Evolutionary conservation across 169 alveolate species (phyloP).

Genomic region (Perkinsus chesapeaki): DNA sequence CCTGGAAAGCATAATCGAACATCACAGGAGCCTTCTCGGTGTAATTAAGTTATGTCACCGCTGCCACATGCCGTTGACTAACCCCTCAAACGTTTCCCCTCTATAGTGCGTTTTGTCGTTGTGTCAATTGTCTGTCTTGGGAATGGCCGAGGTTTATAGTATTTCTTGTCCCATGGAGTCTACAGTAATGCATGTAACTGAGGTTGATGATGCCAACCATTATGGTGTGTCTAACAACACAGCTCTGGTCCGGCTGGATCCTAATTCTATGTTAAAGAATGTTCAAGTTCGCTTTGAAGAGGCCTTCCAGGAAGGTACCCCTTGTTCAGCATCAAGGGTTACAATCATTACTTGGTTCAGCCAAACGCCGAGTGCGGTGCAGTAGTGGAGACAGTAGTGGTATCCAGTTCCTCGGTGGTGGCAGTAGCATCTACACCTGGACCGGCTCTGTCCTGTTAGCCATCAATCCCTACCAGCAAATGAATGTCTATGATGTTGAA

Average conservation of each 20-base stretch:
- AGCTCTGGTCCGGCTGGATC: neutral
- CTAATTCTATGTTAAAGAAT: neutral
- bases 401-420: neutral
- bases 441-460: constrained; percentile 93
- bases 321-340: neutral
- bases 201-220: neutral
- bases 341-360: neutral
- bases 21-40: too few relatives aligned
- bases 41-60: too few relatives aligned
- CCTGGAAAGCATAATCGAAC: too few relatives aligned
- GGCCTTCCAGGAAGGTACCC: neutral
- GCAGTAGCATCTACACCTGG: constrained; percentile 72
- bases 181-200: neutral
- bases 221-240: neutral
- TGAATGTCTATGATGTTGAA: constrained; percentile 29
- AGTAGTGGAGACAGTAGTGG: neutral
- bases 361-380: neutral
- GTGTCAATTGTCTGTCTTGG: neutral
- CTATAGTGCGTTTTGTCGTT: too few relatives aligned
- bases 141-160: neutral
- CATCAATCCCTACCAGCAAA: constrained; percentile 83
- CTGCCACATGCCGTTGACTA: too few relatives aligned
- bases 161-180: neutral
- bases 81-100: too few relatives aligned
- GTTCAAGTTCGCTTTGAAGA: neutral